These are phyloP conservation scores for Rhizophora mangle DNA, from an alignment of 345 rosid species.

Conservation along the genomic window DNA sequence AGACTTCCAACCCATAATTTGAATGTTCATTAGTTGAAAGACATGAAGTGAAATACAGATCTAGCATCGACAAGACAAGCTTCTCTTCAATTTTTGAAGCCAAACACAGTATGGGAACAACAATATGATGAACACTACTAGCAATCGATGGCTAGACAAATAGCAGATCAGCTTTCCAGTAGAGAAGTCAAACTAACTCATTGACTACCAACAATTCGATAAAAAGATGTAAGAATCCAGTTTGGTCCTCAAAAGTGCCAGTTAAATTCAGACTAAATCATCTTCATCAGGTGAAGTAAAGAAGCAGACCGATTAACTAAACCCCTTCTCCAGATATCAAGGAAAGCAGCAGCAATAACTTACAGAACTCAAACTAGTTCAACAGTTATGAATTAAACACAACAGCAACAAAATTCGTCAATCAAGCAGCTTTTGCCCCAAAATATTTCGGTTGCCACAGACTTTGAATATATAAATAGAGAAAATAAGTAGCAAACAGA, in stretches of 20 bases:
- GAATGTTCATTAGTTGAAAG: too few relatives aligned
- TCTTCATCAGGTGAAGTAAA: not conserved
- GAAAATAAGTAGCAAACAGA: not conserved
- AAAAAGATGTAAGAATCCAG: not conserved
- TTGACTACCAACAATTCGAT: not conserved
- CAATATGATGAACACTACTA: too few relatives aligned
- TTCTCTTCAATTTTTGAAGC: too few relatives aligned
- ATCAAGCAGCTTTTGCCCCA: not conserved
- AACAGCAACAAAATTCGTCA: constrained; percentile 7
- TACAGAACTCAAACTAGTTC: constrained; percentile 6
- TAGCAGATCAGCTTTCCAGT: not conserved
- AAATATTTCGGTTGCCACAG: constrained; percentile 12
- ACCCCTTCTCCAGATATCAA: constrained; percentile 8
- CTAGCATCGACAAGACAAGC: too few relatives aligned
- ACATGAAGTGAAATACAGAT: too few relatives aligned
- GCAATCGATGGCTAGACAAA: too few relatives aligned
- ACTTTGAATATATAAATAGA: constrained; percentile 16
- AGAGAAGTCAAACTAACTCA: not conserved
- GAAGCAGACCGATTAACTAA: constrained; percentile 4
- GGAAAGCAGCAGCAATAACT: constrained; percentile 1
- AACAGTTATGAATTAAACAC: constrained; percentile 14
- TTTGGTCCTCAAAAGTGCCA: not conserved
- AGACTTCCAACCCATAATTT: not conserved
- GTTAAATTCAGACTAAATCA: constrained; percentile 4
- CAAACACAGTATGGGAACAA: too few relatives aligned